These are phyloP conservation scores for Hyaloscypha bicolor DNA, from an alignment of 495 filamentous ascomycete species.

Conservation along the genomic window DNA sequence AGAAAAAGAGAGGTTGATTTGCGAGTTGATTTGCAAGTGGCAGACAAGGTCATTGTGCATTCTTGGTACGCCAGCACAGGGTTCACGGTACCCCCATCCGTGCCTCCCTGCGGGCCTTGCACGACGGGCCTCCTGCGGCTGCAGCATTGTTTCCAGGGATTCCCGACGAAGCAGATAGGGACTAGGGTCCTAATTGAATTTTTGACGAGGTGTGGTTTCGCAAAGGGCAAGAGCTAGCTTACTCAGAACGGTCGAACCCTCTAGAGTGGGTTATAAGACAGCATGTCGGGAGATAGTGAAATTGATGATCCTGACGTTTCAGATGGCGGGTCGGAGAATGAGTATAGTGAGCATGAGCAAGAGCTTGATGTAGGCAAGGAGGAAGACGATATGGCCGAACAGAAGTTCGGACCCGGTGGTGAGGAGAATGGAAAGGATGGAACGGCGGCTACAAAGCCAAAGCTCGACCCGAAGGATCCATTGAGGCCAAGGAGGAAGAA, in stretches of 20 bases:
- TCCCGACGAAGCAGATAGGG: constrained; percentile 12
- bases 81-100: constrained; percentile 21
- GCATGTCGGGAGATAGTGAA: constrained; percentile 36
- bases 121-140: constrained; percentile 28
- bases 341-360: constrained; percentile 54
- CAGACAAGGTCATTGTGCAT: constrained; percentile 24
- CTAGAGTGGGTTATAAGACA: constrained; percentile 30
- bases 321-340: constrained; percentile 56
- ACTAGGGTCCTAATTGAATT: constrained; percentile 26
- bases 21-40: constrained; percentile 3
- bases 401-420: constrained; percentile 44
- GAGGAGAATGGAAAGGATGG: constrained; percentile 41
- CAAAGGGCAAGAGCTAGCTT: constrained; percentile 24
- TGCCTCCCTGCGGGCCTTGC: constrained; percentile 21
- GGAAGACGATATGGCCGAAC: constrained; percentile 62
- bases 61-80: constrained; percentile 8
- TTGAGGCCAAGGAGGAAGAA: constrained; percentile 90
- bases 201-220: constrained; percentile 32
- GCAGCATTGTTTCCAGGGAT: constrained; percentile 16
- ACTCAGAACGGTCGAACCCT: not conserved
- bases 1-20: constrained; percentile 10
- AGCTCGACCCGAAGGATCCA: constrained; percentile 80
- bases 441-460: constrained; percentile 52
- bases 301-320: constrained; percentile 38
- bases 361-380: constrained; percentile 46